phyloP scores from a whole-genome alignment of 768 basidiomycete species.

The Podaxis carcinomalis region DNA sequence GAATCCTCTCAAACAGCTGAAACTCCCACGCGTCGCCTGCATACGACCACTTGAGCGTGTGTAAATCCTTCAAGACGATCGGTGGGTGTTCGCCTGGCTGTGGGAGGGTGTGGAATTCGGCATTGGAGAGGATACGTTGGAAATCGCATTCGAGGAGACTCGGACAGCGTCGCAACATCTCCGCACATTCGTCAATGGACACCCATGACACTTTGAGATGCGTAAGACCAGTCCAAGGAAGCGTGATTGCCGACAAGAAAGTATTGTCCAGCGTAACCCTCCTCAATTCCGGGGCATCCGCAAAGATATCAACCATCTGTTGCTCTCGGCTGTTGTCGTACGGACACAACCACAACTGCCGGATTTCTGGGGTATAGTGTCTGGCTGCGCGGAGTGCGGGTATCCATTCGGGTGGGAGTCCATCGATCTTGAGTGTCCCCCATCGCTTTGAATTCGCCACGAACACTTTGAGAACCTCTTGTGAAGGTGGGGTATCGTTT shows the following conservation, averaged over 20 bases:
- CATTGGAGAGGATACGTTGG: conserved; percentile 4
- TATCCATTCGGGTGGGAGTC: conserved; percentile 9
- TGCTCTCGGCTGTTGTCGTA: conserved; percentile 10
- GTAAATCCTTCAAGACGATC: background rate
- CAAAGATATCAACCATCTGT: conserved; percentile 9
- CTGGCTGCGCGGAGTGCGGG: background rate
- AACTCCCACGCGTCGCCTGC: conserved; percentile 10
- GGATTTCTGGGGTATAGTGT: background rate
- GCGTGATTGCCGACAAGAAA: conserved; percentile 4
- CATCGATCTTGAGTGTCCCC: conserved; percentile 7
- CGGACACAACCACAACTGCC: conserved; percentile 6
- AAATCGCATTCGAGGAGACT: conserved; percentile 2
- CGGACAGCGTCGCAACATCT: conserved; percentile 5
- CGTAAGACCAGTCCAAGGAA: background rate
- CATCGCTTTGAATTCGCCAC: background rate
- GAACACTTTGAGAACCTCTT: background rate
- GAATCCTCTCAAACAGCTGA: conserved; percentile 4
- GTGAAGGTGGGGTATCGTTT: background rate
- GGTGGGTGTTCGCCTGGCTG: background rate
- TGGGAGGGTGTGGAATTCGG: conserved; percentile 2
- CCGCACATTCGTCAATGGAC: conserved; percentile 9
- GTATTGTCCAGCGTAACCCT: conserved; percentile 8
- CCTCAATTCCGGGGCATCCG: background rate
- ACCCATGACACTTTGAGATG: conserved; percentile 10
- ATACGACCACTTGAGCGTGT: conserved; percentile 6